Evolutionary conservation across 1,139 yeast genomes (phyloP).

Genomic region (Hemisphaericaspora lyxosophila): DNA sequence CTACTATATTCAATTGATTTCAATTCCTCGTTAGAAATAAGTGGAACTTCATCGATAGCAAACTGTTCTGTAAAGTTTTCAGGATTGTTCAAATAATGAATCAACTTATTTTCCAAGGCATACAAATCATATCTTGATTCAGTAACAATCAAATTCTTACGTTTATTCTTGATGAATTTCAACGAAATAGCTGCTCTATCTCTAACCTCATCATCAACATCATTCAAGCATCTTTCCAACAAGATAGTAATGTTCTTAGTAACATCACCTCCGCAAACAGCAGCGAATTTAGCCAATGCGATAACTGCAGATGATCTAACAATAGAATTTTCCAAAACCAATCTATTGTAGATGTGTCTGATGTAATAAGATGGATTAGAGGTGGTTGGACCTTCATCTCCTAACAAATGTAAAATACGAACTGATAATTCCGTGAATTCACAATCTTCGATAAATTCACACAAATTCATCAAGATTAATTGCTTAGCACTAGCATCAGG

Average conservation of each 20-base stretch:
- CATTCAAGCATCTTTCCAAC: constrained; percentile 80
- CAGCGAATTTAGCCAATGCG: constrained; percentile 87
- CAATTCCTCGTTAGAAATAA: constrained; percentile 62
- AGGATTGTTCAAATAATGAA: constrained; percentile 64
- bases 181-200: constrained; percentile 92
- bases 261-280: constrained; percentile 69
- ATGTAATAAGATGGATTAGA: constrained; percentile 86
- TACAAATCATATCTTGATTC: constrained; percentile 70
- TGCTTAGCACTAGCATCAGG: constrained; percentile 77
- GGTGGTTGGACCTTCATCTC: constrained; percentile 91
- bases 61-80: constrained; percentile 64
- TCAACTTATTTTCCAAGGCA: constrained; percentile 74
- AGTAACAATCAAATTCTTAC: constrained; percentile 62
- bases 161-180: constrained; percentile 56
- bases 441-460: constrained; percentile 98
- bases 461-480: constrained; percentile 78
- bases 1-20: constrained; percentile 57
- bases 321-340: constrained; percentile 91
- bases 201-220: constrained; percentile 94
- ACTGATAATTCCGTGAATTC: constrained; percentile 93
- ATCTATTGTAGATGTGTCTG: constrained; percentile 94
- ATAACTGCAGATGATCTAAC: constrained; percentile 95
- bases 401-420: constrained; percentile 84
- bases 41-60: constrained; percentile 66
- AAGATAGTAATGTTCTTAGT: constrained; percentile 71